Conservation (phyloP, 208 protist genomes). For the Crithidia expoeki region DNA sequence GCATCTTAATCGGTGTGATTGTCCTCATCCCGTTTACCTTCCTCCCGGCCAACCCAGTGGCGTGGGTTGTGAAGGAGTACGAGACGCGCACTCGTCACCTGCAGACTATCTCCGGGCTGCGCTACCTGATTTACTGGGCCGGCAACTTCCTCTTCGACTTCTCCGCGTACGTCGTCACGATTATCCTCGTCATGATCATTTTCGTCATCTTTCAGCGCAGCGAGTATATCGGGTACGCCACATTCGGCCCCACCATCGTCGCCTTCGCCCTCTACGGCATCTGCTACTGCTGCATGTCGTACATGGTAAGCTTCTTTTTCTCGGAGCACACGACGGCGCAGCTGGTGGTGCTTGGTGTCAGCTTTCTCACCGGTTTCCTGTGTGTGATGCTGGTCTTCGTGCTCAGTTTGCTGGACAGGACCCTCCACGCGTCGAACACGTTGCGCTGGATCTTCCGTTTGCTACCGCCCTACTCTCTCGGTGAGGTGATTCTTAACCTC, state of each 20-base stretch:
- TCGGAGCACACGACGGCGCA: constrained; percentile 59
- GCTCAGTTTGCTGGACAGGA: constrained; percentile 39
- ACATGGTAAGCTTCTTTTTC: constrained; percentile 68
- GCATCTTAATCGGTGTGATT: constrained; percentile 48
- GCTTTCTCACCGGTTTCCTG: constrained; percentile 71
- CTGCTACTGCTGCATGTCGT: constrained; percentile 40
- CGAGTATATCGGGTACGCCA: constrained; percentile 51
- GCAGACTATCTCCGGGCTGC: constrained; percentile 76
- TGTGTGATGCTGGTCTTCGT: constrained; percentile 57
- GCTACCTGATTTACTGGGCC: constrained; percentile 70
- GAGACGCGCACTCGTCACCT: constrained; percentile 73
- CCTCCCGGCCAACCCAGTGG: constrained; percentile 65
- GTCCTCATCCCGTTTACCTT: constrained; percentile 78
- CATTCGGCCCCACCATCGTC: constrained; percentile 41
- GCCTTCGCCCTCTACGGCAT: constrained; percentile 52
- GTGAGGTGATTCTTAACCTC: constrained; percentile 70
- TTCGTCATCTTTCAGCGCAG: constrained; percentile 51
- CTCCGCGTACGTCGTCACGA: constrained; percentile 43
- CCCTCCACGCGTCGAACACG: constrained; percentile 37
- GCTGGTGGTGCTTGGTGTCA: constrained; percentile 49
- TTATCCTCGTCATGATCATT: constrained; percentile 40
- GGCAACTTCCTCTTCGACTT: constrained; percentile 75
- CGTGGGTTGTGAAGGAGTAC: constrained; percentile 80
- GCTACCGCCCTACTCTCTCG: constrained; percentile 63
- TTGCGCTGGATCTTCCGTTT: constrained; percentile 63